phyloP scores from a whole-genome alignment of 768 basidiomycete species.

The Tubosaeta brunneosetosa region DNA sequence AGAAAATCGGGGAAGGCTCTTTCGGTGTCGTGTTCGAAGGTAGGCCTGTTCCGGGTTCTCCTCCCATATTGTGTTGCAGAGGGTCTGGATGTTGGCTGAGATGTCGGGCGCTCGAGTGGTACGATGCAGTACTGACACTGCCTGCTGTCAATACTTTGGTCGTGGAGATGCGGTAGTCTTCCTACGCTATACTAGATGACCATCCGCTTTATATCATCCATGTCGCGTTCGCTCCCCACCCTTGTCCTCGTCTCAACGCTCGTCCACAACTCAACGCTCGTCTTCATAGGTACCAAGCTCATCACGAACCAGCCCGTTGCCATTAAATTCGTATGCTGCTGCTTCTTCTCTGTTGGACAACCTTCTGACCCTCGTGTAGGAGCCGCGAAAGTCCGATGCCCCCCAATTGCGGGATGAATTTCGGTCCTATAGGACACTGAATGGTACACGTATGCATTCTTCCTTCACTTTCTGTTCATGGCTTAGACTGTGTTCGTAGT shows the following conservation, averaged over 20 bases:
- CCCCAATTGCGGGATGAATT: slow-evolving; percentile 97
- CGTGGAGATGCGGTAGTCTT: slow-evolving; percentile 6
- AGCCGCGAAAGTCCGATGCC: slow-evolving; percentile 95
- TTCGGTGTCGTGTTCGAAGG: slow-evolving; percentile 98
- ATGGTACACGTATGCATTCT: slow-evolving; percentile 69
- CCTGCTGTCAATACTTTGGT: slow-evolving; percentile 4
- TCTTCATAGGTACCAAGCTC: slow-evolving; percentile 69
- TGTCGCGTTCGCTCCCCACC: slow-evolving; percentile 8
- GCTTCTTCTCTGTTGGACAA: slow-evolving; percentile 6
- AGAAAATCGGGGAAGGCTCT: slow-evolving; percentile 99
- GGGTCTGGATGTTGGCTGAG: background rate
- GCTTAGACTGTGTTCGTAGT: slow-evolving; percentile 42
- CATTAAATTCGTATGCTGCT: slow-evolving; percentile 84
- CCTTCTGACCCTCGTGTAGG: slow-evolving; percentile 40
- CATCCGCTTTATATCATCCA: background rate
- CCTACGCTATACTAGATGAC: slow-evolving; percentile 2
- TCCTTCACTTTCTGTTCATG: slow-evolving; percentile 9
- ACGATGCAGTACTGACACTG: background rate
- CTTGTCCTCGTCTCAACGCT: background rate
- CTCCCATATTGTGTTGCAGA: background rate
- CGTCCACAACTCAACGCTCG: slow-evolving; percentile 12
- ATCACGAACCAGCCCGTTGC: slow-evolving; percentile 85
- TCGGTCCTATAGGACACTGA: slow-evolving; percentile 92
- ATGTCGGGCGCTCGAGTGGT: slow-evolving; percentile 12
- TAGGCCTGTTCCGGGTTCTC: slow-evolving; percentile 32